Evolutionary conservation across 1,139 yeast genomes (phyloP), one percentile per base, ranked within the genome.

Genomic region (Nadsonia starkeyi-henricii): DNA sequence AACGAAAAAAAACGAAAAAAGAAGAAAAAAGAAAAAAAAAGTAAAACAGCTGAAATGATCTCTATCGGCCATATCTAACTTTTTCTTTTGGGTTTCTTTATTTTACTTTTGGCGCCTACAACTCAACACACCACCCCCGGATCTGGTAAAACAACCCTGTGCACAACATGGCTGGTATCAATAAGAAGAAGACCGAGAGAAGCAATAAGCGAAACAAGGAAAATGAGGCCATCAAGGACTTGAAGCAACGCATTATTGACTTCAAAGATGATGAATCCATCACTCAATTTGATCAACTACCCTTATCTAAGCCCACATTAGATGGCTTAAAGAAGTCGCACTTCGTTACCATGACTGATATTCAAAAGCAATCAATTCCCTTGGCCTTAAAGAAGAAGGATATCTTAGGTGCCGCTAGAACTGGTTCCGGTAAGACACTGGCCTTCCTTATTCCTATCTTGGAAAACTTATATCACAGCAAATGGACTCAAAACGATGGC

Each of bases 381-480:
- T 67, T 75, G 18, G 81, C 95, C 1, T 69, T 91, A 53, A 79
- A 84, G 57, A 93, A 94, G 0, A 73, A 78, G 45, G 99, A 93
- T 66, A 66, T 91, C 9, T 71, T 91, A 57, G 97, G 89, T 26
- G 94, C 96, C 20, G 98, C 98, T 19, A 79, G 81, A 58, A 91
- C 99, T 0, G 98, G 99, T 2, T 86, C 96, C 1, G 99, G 99
- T 46, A 91, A 91, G 63, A 91, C 99, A 0, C 67, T 91, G 52
- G 95, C 97, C 2, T 91, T 91, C 59, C 70, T 91, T 56, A 74
- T 91, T 43, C 99, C 99, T 1, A 76, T 85, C 3, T 66, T 88
- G 20, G 96, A 88, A 61, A 71, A 74, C 46, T 70, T 89, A 51
- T 75, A 78, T 54, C 75, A 84, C 56, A 79, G 80, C 54, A 75